Evolutionary conservation across 1,284 basidiomycete genomes (phyloP).

Genomic region (Ceratobasidium theobromae): DNA sequence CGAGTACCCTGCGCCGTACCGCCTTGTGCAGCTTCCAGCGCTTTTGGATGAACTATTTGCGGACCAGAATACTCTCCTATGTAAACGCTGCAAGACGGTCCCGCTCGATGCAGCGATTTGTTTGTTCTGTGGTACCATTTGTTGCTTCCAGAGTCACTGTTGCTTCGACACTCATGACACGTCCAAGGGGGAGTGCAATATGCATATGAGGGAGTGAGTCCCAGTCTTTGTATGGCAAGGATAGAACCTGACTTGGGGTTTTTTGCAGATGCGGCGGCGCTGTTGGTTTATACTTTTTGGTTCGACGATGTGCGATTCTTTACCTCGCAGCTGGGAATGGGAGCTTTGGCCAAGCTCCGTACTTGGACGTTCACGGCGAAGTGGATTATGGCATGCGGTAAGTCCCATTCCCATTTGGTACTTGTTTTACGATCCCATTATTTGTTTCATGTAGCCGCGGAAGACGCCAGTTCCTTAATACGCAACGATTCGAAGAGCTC

Average conservation of each 20-base stretch:
- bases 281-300: conserved; percentile 86
- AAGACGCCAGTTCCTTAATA: conserved; percentile 84
- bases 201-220: conserved; percentile 89
- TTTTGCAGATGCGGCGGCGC: conserved; percentile 88
- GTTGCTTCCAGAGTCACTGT: conserved; percentile 93
- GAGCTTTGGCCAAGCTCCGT: conserved; percentile 86
- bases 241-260: conserved; percentile 30
- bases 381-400: conserved; percentile 91
- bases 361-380: conserved; percentile 94
- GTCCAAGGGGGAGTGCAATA: conserved; percentile 85
- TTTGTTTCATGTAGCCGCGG: conserved; percentile 59
- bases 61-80: conserved; percentile 68
- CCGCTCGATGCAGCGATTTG: conserved; percentile 91
- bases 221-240: conserved; percentile 10
- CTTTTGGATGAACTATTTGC: conserved; percentile 84
- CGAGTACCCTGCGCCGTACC: conserved; percentile 86
- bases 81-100: conserved; percentile 74
- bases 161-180: conserved; percentile 74
- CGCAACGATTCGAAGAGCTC: conserved; percentile 88
- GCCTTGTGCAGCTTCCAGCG: conserved; percentile 76
- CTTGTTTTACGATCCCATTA: neutral
- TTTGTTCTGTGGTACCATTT: conserved; percentile 83
- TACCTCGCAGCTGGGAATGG: conserved; percentile 90
- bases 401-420: conserved; percentile 38
- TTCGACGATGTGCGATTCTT: conserved; percentile 91